Evolutionary conservation across 2,329 filamentous ascomycete genomes (phyloP), one percentile per base, ranked within the genome.

Genomic region (Fusarium beomiforme): DNA sequence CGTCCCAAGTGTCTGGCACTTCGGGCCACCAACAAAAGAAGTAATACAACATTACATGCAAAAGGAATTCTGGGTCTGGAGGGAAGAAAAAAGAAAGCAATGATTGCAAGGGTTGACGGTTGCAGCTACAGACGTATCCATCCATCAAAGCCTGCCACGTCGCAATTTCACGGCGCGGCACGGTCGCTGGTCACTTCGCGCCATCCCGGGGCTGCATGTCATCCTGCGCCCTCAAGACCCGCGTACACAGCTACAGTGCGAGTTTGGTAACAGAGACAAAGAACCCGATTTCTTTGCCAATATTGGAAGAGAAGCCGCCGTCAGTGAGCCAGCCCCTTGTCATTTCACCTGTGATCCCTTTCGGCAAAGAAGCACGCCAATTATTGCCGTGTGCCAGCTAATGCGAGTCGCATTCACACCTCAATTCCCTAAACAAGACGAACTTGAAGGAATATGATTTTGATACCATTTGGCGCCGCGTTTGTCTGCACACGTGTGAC

Each of bases 141-240:
- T 70, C 69, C 69, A 72, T 41, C 64, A 59, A 59, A 63, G 69
- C 51, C 69, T 75, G 76, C 75, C 75, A 77, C 74, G 76, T 77
- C 75, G 75, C 75, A 77, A 77, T 77, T 74, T 77, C 63, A 72
- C 70, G 75, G 76, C 65, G 75, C 75, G 75, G 72, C 72, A 69
- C 73, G 71, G 71, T 70, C 64, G 57, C 74, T 66, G 63, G 64
- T 43, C 69, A 69, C 73, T 76, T 75, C 61, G 63, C 75, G 75
- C 75, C 75, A 77, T 77, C 72, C 71, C 72, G 59, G 58, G 75
- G 64, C 73, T 77, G 75, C 73, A 76, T 77, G 74, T 77, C 75
- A 77, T 77, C 69, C 68, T 69, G 49, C 65, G 46, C 64, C 62
- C 57, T 71, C 68, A 73, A 67, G 57, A 70, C 42, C 58, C 17